Percentiles rank a stretch among this genome's conserved stretches.
Evolutionary conservation across 345 rosid genomes (phyloP).

Genomic region (Eucalyptus rudis): DNA sequence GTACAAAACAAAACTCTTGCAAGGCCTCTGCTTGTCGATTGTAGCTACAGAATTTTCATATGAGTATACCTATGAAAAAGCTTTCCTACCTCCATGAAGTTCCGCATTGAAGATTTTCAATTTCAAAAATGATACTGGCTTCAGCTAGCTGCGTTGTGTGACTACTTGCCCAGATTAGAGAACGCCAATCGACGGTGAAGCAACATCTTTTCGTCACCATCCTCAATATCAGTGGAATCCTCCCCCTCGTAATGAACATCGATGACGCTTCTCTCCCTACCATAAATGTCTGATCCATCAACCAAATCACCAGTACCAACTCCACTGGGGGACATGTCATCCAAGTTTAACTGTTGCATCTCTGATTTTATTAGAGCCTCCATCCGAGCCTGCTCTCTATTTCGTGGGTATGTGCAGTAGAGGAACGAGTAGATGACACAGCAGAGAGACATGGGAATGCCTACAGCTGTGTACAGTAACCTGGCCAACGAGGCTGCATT

Average conservation of each 20-base stretch:
- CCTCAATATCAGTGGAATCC: constrained; percentile 14
- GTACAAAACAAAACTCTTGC: neutral
- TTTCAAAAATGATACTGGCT: neutral
- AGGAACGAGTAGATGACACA: constrained; percentile 71
- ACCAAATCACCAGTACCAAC: neutral
- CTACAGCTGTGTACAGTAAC: constrained; percentile 69
- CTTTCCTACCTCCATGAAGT: neutral
- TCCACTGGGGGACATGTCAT: neutral
- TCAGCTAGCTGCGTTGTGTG: neutral
- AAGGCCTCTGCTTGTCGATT: neutral
- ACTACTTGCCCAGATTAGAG: constrained; percentile 11
- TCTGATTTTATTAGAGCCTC: constrained; percentile 61
- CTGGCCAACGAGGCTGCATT: constrained; percentile 73
- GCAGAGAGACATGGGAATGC: constrained; percentile 69
- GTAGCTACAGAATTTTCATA: neutral
- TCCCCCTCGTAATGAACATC: constrained; percentile 13
- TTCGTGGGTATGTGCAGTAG: constrained; percentile 65
- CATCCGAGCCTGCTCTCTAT: constrained; percentile 73
- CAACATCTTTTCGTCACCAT: constrained; percentile 15
- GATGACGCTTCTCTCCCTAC: constrained; percentile 14
- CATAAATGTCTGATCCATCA: neutral
- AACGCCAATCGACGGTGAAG: constrained; percentile 29
- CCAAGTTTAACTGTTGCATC: constrained; percentile 34
- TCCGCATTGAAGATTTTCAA: neutral
- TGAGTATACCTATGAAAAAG: neutral